phyloP scores from a whole-genome alignment of 2,329 filamentous ascomycete species.

The Claviceps sorghi region DNA sequence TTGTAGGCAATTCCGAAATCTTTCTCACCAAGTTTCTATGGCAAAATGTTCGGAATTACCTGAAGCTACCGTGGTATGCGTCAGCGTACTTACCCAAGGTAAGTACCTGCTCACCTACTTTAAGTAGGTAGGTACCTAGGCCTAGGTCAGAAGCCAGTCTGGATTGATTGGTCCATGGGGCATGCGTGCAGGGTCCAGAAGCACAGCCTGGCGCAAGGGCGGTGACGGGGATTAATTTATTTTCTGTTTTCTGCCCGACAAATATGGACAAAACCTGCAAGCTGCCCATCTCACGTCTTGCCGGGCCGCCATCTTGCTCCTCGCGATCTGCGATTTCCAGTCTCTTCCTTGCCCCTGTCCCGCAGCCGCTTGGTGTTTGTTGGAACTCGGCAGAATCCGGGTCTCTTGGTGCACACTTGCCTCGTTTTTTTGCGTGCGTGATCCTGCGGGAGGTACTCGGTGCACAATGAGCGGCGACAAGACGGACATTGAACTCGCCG shows the following conservation, averaged over 20 bases:
- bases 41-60: too few species aligned
- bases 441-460: conserved; percentile 1
- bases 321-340: background rate
- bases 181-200: background rate
- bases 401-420: background rate
- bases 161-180: background rate
- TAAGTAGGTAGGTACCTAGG: too few species aligned
- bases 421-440: background rate
- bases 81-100: too few species aligned
- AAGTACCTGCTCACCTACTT: too few species aligned
- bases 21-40: too few species aligned
- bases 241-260: conserved; percentile 21
- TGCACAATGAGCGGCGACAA: conserved; percentile 32
- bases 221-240: conserved; percentile 16
- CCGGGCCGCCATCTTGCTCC: background rate
- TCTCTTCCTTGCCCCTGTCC: conserved; percentile 1
- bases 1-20: too few species aligned
- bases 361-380: background rate
- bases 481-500: conserved; percentile 46
- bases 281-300: background rate
- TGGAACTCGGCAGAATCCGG: background rate
- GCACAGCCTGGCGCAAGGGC: conserved; percentile 8
- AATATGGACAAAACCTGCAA: conserved; percentile 7
- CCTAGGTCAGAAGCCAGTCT: background rate
- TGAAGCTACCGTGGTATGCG: too few species aligned